Percentiles rank a stretch among this genome's conserved stretches.
phyloP scores from a whole-genome alignment of 2,329 filamentous ascomycete species.

The Monilinia vaccinii-corymbosi region DNA sequence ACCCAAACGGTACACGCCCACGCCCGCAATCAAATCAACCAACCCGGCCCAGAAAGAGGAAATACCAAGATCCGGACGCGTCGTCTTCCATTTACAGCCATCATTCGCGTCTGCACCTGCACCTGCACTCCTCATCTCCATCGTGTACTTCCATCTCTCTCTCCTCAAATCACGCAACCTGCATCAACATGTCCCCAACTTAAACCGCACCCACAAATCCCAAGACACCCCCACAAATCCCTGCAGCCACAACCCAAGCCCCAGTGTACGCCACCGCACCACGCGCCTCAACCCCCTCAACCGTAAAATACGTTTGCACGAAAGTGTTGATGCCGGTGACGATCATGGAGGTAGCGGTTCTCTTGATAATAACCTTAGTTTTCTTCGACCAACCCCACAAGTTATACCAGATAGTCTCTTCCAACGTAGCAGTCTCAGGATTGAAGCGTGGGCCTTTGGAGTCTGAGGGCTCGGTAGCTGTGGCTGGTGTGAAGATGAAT shows the following conservation, averaged over 20 bases:
- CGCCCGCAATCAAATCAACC: neutral
- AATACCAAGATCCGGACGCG: neutral
- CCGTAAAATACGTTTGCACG: constrained; percentile 54
- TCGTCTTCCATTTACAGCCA: neutral
- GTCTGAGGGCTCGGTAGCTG: constrained; percentile 40
- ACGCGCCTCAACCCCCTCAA: constrained; percentile 58
- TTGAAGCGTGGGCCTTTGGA: constrained; percentile 48
- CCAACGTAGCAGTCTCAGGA: constrained; percentile 53
- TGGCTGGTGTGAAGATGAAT: constrained; percentile 69
- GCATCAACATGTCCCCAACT: constrained; percentile 1
- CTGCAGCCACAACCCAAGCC: constrained; percentile 62
- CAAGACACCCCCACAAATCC: constrained; percentile 48
- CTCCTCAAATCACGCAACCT: neutral
- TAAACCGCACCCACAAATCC: constrained; percentile 42
- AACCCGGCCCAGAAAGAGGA: neutral
- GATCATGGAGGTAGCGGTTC: constrained; percentile 51
- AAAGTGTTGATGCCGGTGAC: constrained; percentile 52
- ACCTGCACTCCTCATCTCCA: neutral
- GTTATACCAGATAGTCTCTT: constrained; percentile 64
- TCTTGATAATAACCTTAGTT: constrained; percentile 53
- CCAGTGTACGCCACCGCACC: constrained; percentile 66
- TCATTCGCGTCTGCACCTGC: neutral
- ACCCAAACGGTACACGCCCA: neutral
- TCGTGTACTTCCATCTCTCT: neutral
- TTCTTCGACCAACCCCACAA: constrained; percentile 59